Evolutionary conservation across 495 filamentous ascomycete genomes (phyloP).

Genomic region (Penicillium tannophilum): DNA sequence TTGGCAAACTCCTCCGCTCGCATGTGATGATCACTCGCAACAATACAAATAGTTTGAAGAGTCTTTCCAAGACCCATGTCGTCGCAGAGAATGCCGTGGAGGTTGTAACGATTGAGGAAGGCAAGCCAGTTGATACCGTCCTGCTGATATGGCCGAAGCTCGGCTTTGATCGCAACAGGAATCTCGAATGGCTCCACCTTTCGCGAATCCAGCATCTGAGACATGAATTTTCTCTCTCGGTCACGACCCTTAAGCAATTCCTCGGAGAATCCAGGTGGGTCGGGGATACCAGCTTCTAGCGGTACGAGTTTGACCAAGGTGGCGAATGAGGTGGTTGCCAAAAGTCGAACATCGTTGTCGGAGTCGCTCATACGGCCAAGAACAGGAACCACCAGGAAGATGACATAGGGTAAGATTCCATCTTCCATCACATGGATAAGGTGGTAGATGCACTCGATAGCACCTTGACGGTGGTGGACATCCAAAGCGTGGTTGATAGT

Average conservation of each 20-base stretch:
- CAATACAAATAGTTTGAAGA: conserved; percentile 94
- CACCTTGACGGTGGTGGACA: conserved; percentile 84
- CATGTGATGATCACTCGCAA: conserved; percentile 94
- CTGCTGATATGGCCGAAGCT: conserved; percentile 94
- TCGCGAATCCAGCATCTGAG: conserved; percentile 91
- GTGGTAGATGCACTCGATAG: conserved; percentile 92
- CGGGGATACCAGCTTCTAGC: conserved; percentile 96
- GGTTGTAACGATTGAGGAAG: conserved; percentile 96
- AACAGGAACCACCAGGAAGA: conserved; percentile 98
- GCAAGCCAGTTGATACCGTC: conserved; percentile 99
- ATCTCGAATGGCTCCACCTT: conserved; percentile 94
- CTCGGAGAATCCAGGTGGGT: conserved; percentile 89
- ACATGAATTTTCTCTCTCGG: conserved; percentile 91
- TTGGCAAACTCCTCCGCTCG: conserved; percentile 85
- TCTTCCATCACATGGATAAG: conserved; percentile 98
- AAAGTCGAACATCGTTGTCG: conserved; percentile 89
- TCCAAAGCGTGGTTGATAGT: conserved; percentile 86
- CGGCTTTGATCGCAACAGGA: conserved; percentile 94
- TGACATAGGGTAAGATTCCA: conserved; percentile 92
- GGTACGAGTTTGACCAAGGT: conserved; percentile 98
- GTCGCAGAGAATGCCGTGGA: conserved; percentile 97
- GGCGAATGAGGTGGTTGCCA: conserved; percentile 95
- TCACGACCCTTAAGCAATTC: conserved; percentile 88
- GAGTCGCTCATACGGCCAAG: conserved; percentile 99
- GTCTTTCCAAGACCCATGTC: conserved; percentile 99